Evolutionary conservation across 2,329 filamentous ascomycete genomes (phyloP), one percentile per base, ranked within the genome.

Genomic region (Laburnicola sp.): DNA sequence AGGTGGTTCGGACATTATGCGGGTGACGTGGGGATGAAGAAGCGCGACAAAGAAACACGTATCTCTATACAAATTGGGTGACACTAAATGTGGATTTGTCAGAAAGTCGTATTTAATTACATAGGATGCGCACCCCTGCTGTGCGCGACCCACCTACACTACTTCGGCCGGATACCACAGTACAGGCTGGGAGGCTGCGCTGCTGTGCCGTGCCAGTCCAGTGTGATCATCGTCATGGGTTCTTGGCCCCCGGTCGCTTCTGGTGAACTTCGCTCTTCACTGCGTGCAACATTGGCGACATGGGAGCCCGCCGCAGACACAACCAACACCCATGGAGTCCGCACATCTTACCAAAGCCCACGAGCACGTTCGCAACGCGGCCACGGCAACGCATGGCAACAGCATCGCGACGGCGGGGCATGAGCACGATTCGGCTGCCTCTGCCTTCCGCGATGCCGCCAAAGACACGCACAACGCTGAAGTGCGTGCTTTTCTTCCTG

Each of bases 381-480:
- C 89, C 23, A 80, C 86, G 23, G 90, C 92, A 48, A 85, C 82
- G 30, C 79, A 81, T 57, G 82, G 82, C 59, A 78, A 80, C 48
- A 86, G 94, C 69, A 89, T 89, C 49, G 87, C 87, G 5, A 86
- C 89, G 41, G 93, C 93, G 56, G 88, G 91, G 66, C 88, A 88
- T 66, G 89, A 96, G 72, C 93, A 97, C 74, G 86, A 92, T 46
- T 80, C 89, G 50, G 94, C 94, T 32, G 93, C 94, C 2, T 87
- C 86, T 57, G 90, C 96, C 70, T 97, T 96, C 71, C 86, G 90
- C 54, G 86, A 87, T 54, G 92, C 91, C 27, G 86, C 89, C n/a
- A 82, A 84, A 54, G 82, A 76, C 41, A 96, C 90, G 6, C 73
- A 74, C n/a, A 83, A 86, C 66, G 70, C 69, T 3, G 82, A 85